phyloP scores from a whole-genome alignment of 2,329 filamentous ascomycete species.

The Claviceps pusilla region DNA sequence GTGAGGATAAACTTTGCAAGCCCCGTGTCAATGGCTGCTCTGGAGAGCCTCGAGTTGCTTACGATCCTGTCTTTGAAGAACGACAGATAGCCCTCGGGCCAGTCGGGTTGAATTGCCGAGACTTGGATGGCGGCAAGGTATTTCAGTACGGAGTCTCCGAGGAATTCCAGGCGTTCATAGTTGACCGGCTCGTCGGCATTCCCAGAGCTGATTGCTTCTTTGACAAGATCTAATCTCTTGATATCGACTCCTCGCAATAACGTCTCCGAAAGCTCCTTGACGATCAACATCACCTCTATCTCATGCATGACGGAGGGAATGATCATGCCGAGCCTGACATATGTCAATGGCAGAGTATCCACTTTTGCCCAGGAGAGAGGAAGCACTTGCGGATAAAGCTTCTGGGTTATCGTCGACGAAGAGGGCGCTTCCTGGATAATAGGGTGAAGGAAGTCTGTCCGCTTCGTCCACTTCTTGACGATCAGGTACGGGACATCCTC shows the following conservation, averaged over 20 bases:
- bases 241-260: slow-evolving; percentile 31
- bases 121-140: slow-evolving; percentile 54
- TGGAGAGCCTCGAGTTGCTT: slow-evolving; percentile 57
- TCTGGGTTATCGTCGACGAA: slow-evolving; percentile 17
- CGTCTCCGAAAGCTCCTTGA: slow-evolving; percentile 35
- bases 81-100: slow-evolving; percentile 65
- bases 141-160: slow-evolving; percentile 77
- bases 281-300: slow-evolving; percentile 51
- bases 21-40: slow-evolving; percentile 45
- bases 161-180: slow-evolving; percentile 75
- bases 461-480: slow-evolving; percentile 34
- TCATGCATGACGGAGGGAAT: slow-evolving; percentile 60
- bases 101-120: slow-evolving; percentile 39
- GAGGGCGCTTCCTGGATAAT: slow-evolving; percentile 5
- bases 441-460: slow-evolving; percentile 44
- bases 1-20: slow-evolving; percentile 62
- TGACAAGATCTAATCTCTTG: slow-evolving; percentile 36
- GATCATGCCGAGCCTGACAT: slow-evolving; percentile 40
- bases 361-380: slow-evolving; percentile 32
- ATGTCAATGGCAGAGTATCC: slow-evolving; percentile 30
- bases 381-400: slow-evolving; percentile 29
- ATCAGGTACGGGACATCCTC: slow-evolving; percentile 33
- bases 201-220: slow-evolving; percentile 56
- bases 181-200: slow-evolving; percentile 44
- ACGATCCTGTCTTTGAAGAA: slow-evolving; percentile 54